Conservation (phyloP, 2,329 filamentous ascomycete genomes). For the Zasmidium cellare region DNA sequence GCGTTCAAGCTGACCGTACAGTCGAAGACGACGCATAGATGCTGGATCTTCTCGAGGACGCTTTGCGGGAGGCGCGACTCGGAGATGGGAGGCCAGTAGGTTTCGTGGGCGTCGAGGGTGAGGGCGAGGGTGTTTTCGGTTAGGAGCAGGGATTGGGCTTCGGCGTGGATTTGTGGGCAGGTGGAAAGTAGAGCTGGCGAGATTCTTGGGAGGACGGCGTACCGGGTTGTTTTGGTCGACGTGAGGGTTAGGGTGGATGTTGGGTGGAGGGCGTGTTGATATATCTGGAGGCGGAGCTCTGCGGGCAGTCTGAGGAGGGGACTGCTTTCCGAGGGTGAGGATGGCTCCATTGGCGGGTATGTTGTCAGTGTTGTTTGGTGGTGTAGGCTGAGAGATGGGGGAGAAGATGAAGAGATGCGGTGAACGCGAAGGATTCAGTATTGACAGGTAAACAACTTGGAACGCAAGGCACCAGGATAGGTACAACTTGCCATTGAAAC, state of each 20-base stretch:
- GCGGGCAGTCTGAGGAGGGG: conserved; percentile 26
- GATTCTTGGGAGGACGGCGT: conserved; percentile 28
- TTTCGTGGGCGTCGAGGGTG: conserved; percentile 27
- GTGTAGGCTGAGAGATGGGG: too few species aligned
- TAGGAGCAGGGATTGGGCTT: conserved; percentile 46
- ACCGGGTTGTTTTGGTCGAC: conserved; percentile 17
- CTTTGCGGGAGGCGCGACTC: conserved; percentile 23
- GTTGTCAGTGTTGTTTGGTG: too few species aligned
- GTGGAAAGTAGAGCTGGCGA: conserved; percentile 41
- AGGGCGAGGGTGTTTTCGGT: conserved; percentile 44
- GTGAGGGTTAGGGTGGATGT: conserved; percentile 21
- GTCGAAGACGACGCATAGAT: conserved; percentile 28
- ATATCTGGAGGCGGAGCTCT: conserved; percentile 29
- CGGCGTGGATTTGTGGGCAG: conserved; percentile 40
- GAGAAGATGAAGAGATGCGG: too few species aligned
- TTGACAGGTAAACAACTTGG: too few species aligned
- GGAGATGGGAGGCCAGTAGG: conserved; percentile 26
- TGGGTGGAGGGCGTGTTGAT: conserved; percentile 25
- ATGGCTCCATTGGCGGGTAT: too few species aligned
- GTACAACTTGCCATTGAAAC: too few species aligned
- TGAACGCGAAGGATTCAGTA: too few species aligned
- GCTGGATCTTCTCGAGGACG: conserved; percentile 21
- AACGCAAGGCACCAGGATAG: too few species aligned
- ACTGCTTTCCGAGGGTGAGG: conserved; percentile 3
- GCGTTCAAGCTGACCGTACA: conserved; percentile 22